Conservation (phyloP, 2,329 filamentous ascomycete genomes). For the Didymella keratinophila region DNA sequence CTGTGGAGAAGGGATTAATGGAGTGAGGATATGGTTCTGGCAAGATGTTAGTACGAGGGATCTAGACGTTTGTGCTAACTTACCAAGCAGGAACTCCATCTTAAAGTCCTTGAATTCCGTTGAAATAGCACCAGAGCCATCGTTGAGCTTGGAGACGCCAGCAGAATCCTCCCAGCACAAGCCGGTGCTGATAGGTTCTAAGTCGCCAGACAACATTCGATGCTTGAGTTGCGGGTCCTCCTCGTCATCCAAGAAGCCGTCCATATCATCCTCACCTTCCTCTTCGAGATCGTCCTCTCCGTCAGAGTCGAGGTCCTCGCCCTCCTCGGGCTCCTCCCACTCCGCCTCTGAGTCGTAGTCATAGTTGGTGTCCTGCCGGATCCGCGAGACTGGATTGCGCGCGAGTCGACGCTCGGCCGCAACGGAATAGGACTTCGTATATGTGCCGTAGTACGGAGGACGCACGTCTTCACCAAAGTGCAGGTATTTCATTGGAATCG, state of each 20-base stretch:
- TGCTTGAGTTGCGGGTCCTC: slow-evolving; percentile 67
- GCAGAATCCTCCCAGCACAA: slow-evolving; percentile 78
- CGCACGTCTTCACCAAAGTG: slow-evolving; percentile 69
- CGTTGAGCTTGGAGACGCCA: slow-evolving; percentile 53
- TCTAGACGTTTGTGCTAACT: slow-evolving; percentile 37
- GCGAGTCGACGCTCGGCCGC: slow-evolving; percentile 57
- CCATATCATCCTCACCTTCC: slow-evolving; percentile 84
- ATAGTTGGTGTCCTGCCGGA: slow-evolving; percentile 73
- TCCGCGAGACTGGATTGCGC: slow-evolving; percentile 62
- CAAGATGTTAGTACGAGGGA: slow-evolving; percentile 20
- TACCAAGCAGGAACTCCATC: slow-evolving; percentile 78
- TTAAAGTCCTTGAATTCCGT: slow-evolving; percentile 66
- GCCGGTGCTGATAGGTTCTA: slow-evolving; percentile 80
- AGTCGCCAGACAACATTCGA: slow-evolving; percentile 67
- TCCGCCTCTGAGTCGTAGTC: slow-evolving; percentile 87
- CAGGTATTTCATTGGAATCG: slow-evolving; percentile 69
- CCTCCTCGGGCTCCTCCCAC: slow-evolving; percentile 80
- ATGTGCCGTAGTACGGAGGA: slow-evolving; percentile 75
- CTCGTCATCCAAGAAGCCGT: slow-evolving; percentile 87
- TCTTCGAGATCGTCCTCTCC: slow-evolving; percentile 73
- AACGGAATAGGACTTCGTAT: slow-evolving; percentile 66
- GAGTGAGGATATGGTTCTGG: slow-evolving; percentile 59
- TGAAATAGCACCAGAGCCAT: slow-evolving; percentile 57
- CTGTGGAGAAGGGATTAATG: slow-evolving; percentile 85
- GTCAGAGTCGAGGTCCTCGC: slow-evolving; percentile 70